Conservation (phyloP, 2,329 filamentous ascomycete species). For the Colletotrichum lentis region DNA sequence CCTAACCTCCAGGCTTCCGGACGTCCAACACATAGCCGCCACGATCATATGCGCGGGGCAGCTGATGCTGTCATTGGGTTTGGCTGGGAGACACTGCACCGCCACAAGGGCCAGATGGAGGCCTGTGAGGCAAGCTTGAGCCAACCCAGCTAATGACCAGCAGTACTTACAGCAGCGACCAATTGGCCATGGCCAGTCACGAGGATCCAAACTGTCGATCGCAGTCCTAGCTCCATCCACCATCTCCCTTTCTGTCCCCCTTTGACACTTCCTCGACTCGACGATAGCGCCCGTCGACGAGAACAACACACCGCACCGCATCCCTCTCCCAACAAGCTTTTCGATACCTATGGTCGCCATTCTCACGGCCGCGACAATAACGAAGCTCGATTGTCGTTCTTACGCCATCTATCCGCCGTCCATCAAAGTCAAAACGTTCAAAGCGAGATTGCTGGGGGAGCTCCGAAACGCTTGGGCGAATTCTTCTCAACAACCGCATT, state of each 20-base stretch:
- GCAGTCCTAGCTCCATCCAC: constrained; percentile 13
- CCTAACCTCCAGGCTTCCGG: not conserved
- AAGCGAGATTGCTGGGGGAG: constrained; percentile 31
- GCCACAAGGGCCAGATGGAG: constrained; percentile 18
- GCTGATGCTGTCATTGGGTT: constrained; percentile 35
- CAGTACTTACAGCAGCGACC: not conserved
- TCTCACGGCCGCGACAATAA: not conserved
- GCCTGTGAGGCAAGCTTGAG: constrained; percentile 4
- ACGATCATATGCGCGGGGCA: constrained; percentile 38
- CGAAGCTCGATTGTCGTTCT: not conserved
- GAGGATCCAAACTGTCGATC: constrained; percentile 28
- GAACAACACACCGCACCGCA: not conserved
- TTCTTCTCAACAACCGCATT: constrained; percentile 4
- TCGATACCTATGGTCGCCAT: not conserved
- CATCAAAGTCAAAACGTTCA: constrained; percentile 20
- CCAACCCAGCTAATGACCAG: too few relatives aligned
- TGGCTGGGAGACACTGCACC: constrained; percentile 22
- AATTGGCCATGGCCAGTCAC: constrained; percentile 15
- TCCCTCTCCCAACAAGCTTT: not conserved
- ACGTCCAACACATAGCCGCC: too few relatives aligned
- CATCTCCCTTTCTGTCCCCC: constrained; percentile 21
- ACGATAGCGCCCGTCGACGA: constrained; percentile 2
- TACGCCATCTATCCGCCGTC: constrained; percentile 4
- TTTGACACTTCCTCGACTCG: constrained; percentile 12
- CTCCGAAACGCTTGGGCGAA: constrained; percentile 34